A percentile compares a stretch with the other conserved stretches of the same genome.
Conservation (phyloP, 495 filamentous ascomycete genomes). For the Echria macrotheca region DNA sequence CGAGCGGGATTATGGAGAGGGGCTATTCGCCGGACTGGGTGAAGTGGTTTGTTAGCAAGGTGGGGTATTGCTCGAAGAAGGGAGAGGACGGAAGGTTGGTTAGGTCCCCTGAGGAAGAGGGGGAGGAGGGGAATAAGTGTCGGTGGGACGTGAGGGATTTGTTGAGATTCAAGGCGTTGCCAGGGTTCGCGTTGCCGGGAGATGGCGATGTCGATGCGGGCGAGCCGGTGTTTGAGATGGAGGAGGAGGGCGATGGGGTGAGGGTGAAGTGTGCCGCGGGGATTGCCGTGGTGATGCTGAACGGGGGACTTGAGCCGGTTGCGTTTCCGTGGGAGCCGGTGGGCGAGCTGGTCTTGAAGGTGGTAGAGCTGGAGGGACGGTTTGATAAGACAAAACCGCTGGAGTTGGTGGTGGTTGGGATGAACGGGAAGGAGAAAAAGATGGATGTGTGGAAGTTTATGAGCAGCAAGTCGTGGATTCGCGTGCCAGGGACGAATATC, state of each 20-base stretch:
- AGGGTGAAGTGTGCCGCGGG: slow-evolving; percentile 8
- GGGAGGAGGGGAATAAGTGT: slow-evolving; percentile 17
- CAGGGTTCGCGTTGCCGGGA: slow-evolving; percentile 32
- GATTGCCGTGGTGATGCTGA: slow-evolving; percentile 7
- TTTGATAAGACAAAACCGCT: background rate
- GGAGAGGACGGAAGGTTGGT: background rate
- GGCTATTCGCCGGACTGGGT: slow-evolving; percentile 36
- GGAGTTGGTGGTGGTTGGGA: slow-evolving; percentile 5
- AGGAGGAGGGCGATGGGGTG: background rate
- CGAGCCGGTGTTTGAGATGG: slow-evolving; percentile 8
- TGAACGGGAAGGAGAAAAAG: slow-evolving; percentile 7
- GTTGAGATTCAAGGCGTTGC: slow-evolving; percentile 28
- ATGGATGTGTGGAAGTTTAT: slow-evolving; percentile 24
- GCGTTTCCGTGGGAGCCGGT: slow-evolving; percentile 8
- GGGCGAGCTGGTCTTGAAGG: background rate
- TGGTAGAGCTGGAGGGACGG: background rate
- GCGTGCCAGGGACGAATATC: slow-evolving; percentile 20
- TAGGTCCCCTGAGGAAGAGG: background rate
- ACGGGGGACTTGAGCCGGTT: background rate
- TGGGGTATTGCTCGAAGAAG: background rate
- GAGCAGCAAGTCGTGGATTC: slow-evolving; percentile 11
- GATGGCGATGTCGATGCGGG: slow-evolving; percentile 16
- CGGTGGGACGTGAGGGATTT: slow-evolving; percentile 35
- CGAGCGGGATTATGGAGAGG: slow-evolving; percentile 33
- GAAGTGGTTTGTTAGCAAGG: slow-evolving; percentile 26